phyloP scores from a whole-genome alignment of 1,284 basidiomycete species.

The Boletus austroedulis region DNA sequence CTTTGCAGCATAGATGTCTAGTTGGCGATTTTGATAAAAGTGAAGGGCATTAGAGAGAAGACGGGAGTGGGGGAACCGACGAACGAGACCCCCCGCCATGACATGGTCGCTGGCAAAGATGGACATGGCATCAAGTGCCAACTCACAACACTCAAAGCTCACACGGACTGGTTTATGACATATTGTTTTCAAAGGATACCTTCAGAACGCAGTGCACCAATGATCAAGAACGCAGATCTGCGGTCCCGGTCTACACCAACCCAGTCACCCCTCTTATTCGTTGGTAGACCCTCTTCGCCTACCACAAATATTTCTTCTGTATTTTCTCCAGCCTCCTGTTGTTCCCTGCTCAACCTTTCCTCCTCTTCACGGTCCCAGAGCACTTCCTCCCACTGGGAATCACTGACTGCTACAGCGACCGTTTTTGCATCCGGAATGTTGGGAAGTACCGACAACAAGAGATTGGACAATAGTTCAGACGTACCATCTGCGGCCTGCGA shows the following conservation, averaged over 20 bases:
- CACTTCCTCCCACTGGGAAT: conserved; percentile 73
- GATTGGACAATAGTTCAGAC: conserved; percentile 66
- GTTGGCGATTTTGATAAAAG: conserved; percentile 83
- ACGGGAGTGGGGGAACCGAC: conserved; percentile 19
- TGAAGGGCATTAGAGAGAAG: conserved; percentile 54
- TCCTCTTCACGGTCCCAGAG: conserved; percentile 71
- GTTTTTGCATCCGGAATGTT: conserved; percentile 66
- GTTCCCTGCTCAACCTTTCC: conserved; percentile 36
- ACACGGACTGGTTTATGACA: conserved; percentile 37
- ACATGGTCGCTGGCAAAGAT: conserved; percentile 25
- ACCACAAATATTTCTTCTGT: conserved; percentile 52
- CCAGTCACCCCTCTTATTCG: conserved; percentile 61
- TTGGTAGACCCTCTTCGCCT: conserved; percentile 50
- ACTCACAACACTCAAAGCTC: not conserved
- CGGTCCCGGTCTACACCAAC: conserved; percentile 70
- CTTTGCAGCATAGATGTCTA: conserved; percentile 79
- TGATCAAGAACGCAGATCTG: conserved; percentile 71
- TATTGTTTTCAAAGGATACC: conserved; percentile 49
- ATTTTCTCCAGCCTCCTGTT: conserved; percentile 22
- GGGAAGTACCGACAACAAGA: conserved; percentile 69
- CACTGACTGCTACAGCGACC: conserved; percentile 69
- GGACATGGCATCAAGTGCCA: not conserved
- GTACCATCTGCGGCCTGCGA: conserved; percentile 59
- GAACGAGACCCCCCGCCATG: conserved; percentile 19
- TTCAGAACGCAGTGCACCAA: conserved; percentile 68